phyloP scores from a whole-genome alignment of 2,329 filamentous ascomycete species.

The Hortaea werneckii region DNA sequence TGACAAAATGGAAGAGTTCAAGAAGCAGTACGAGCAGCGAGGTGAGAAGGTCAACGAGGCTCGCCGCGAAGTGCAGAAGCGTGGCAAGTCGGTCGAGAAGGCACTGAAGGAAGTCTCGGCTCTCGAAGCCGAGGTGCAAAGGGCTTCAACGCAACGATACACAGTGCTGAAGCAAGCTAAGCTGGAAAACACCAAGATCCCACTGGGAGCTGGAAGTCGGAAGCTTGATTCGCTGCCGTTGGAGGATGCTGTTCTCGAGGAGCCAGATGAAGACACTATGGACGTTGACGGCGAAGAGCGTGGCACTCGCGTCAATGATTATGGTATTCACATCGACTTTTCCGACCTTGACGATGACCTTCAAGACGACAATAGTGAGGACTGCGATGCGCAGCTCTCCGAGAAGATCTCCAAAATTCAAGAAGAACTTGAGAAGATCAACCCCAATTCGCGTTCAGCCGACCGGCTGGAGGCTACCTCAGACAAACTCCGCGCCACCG shows the following conservation, averaged over 20 bases:
- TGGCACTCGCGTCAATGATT: conserved; percentile 62
- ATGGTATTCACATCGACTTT: conserved; percentile 87
- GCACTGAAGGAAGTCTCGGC: conserved; percentile 63
- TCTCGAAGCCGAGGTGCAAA: conserved; percentile 78
- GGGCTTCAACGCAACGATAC: conserved; percentile 74
- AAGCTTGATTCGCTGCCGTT: conserved; percentile 74
- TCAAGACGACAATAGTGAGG: conserved; percentile 61
- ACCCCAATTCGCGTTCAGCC: conserved; percentile 92
- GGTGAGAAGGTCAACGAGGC: conserved; percentile 68
- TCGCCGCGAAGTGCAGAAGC: conserved; percentile 70
- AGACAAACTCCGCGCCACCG: conserved; percentile 68
- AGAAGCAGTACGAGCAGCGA: conserved; percentile 56
- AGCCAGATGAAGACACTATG: conserved; percentile 45
- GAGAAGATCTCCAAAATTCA: conserved; percentile 68
- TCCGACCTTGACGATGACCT: conserved; percentile 71
- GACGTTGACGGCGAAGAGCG: conserved; percentile 55
- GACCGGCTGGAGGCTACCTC: conserved; percentile 83
- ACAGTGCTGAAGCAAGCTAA: conserved; percentile 78
- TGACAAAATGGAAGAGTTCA: conserved; percentile 60
- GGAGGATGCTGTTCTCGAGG: conserved; percentile 61
- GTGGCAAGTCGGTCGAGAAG: conserved; percentile 71
- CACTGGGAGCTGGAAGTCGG: conserved; percentile 60
- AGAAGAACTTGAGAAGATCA: conserved; percentile 80
- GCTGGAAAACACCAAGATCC: conserved; percentile 83
- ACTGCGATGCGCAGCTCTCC: conserved; percentile 63